phyloP scores from a whole-genome alignment of 2,329 filamentous ascomycete genomes.

The Colletotrichum gloeosporioides region DNA sequence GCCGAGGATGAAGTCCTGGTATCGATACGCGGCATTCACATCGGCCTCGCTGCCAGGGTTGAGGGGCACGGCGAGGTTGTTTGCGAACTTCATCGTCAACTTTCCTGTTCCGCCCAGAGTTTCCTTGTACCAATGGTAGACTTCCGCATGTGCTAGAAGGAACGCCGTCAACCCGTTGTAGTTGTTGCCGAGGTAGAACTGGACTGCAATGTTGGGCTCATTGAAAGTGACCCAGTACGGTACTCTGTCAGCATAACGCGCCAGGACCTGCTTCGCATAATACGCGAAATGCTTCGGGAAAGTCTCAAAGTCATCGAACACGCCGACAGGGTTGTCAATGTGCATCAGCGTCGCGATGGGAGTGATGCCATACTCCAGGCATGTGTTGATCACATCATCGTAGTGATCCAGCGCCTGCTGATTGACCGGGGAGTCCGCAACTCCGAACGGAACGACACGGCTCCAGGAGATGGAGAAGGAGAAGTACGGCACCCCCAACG shows the following conservation, averaged over 20 bases:
- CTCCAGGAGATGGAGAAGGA: slow-evolving; percentile 59
- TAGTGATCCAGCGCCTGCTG: slow-evolving; percentile 57
- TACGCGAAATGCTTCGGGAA: slow-evolving; percentile 55
- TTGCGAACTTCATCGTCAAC: slow-evolving; percentile 54
- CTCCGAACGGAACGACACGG: slow-evolving; percentile 56
- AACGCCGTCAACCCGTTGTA: slow-evolving; percentile 40
- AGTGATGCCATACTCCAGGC: slow-evolving; percentile 53
- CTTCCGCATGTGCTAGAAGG: slow-evolving; percentile 52
- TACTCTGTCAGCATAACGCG: slow-evolving; percentile 56
- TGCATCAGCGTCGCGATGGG: slow-evolving; percentile 55
- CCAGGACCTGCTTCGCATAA: slow-evolving; percentile 58
- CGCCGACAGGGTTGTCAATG: slow-evolving; percentile 41
- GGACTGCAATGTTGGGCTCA: slow-evolving; percentile 49
- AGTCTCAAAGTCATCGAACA: slow-evolving; percentile 33
- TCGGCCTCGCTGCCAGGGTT: slow-evolving; percentile 38
- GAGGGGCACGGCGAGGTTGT: slow-evolving; percentile 53
- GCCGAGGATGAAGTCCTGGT: slow-evolving; percentile 52
- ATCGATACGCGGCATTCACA: slow-evolving; percentile 50
- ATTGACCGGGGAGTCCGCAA: slow-evolving; percentile 56
- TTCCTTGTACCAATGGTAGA: slow-evolving; percentile 57
- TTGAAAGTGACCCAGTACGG: slow-evolving; percentile 60
- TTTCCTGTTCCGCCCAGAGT: slow-evolving; percentile 51
- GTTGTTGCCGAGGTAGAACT: slow-evolving; percentile 34
- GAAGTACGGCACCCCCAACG: slow-evolving; percentile 56
- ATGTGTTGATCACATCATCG: slow-evolving; percentile 56